Evolutionary conservation across 108 stramenopile species (phyloP).

Genomic region (Pseudonitzschia pungens): DNA sequence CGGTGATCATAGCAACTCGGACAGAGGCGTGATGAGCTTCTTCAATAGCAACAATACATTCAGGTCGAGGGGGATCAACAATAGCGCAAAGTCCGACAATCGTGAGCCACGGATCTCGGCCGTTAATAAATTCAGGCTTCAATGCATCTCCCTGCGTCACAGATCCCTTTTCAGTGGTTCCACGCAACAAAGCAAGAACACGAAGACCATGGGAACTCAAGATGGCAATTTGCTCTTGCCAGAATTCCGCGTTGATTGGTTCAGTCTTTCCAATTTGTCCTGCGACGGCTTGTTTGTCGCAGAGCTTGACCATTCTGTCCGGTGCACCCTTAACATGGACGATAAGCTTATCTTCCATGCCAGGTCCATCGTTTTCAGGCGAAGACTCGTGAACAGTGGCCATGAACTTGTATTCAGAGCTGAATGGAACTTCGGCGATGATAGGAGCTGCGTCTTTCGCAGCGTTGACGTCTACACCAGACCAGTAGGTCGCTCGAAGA

Average conservation of each 20-base stretch:
- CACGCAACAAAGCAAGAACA: constrained; percentile 87
- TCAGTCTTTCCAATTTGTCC: constrained; percentile 68
- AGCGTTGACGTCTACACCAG: constrained; percentile 64
- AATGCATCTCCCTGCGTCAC: constrained; percentile 65
- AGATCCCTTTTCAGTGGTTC: constrained; percentile 54
- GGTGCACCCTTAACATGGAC: constrained; percentile 97
- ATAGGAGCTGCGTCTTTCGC: constrained; percentile 59
- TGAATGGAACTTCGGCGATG: constrained; percentile 81
- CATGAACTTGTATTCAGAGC: constrained; percentile 89
- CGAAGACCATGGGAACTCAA: constrained; percentile 91
- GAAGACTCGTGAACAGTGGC: constrained; percentile 66
- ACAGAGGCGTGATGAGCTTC: constrained; percentile 87
- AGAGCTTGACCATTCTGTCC: constrained; percentile 87
- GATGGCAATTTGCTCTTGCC: constrained; percentile 79
- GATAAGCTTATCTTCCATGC: constrained; percentile 41
- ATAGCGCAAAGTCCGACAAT: constrained; percentile 94
- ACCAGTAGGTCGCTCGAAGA: constrained; percentile 76
- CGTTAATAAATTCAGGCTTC: constrained; percentile 70
- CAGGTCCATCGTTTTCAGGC: constrained; percentile 52
- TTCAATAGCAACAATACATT: constrained; percentile 80
- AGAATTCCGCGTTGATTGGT: constrained; percentile 67
- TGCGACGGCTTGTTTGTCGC: constrained; percentile 72
- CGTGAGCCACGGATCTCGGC: constrained; percentile 61
- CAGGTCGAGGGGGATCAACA: constrained; percentile 93
- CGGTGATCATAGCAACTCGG: constrained; percentile 97